Evolutionary conservation across 352 stramenopile genomes (phyloP).

Genomic region (Globisporangium viniferum): DNA sequence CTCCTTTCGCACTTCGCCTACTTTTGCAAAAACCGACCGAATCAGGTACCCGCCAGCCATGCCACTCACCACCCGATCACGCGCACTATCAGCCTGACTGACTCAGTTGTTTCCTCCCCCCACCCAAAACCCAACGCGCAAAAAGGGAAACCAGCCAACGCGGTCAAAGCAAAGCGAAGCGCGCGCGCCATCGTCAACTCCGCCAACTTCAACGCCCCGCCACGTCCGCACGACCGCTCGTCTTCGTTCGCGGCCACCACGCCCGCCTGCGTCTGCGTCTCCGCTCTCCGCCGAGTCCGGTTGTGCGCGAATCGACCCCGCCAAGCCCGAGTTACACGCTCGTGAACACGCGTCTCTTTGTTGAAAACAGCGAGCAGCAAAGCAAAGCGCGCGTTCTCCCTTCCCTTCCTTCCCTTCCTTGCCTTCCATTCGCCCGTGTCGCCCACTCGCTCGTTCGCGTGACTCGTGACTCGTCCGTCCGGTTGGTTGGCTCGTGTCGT

Average conservation of each 20-base stretch:
- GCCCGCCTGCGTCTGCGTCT: neutral
- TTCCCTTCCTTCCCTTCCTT: neutral
- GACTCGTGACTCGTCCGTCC: neutral
- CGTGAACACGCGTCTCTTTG: neutral
- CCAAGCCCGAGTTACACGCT: neutral
- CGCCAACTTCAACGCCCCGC: neutral
- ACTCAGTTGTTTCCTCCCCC: conserved; percentile 3
- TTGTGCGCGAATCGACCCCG: neutral
- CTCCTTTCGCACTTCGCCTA: neutral
- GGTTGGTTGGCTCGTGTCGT: neutral
- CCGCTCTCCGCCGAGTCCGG: neutral
- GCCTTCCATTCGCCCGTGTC: neutral
- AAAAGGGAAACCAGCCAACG: neutral
- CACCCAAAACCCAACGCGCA: neutral
- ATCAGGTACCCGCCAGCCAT: neutral
- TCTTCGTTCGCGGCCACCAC: neutral
- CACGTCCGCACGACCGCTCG: neutral
- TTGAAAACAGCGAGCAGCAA: neutral
- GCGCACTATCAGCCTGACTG: neutral
- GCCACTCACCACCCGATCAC: conserved; percentile 1
- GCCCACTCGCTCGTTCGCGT: neutral
- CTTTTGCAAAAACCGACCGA: neutral
- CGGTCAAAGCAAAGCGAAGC: neutral
- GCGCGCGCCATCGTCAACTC: neutral
- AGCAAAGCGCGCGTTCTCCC: neutral